Conservation (phyloP, 129 eudicot genomes). For the Artemisia tridentata region DNA sequence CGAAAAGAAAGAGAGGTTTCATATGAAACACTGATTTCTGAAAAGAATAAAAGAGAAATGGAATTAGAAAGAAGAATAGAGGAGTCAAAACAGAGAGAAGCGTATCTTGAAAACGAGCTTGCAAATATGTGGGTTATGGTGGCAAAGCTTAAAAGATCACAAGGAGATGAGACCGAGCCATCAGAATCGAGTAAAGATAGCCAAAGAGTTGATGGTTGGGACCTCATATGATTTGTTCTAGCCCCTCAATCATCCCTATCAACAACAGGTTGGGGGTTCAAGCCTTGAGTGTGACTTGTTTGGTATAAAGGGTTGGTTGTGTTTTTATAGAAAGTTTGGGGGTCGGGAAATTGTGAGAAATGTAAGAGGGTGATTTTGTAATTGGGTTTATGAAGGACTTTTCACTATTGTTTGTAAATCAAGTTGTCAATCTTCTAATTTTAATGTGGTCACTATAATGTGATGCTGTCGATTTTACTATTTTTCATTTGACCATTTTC, state of each 20-base stretch:
- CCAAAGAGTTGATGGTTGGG: constrained; percentile 31
- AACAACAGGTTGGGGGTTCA: neutral
- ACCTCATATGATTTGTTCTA: constrained; percentile 16
- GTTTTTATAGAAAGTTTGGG: neutral
- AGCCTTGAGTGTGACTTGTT: neutral
- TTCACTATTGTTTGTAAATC: neutral
- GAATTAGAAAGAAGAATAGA: constrained; percentile 70
- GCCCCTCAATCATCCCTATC: neutral
- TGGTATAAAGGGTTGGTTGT: neutral
- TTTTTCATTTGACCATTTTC: no score
- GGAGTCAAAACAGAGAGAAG: constrained; percentile 86
- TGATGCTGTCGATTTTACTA: no score
- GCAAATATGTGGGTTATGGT: constrained; percentile 99
- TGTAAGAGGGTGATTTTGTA: constrained; percentile 13
- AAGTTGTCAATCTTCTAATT: no score
- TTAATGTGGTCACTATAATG: no score
- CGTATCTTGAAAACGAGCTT: constrained; percentile 92
- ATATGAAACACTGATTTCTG: constrained; percentile 60
- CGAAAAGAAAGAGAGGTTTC: constrained; percentile 78
- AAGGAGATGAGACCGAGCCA: constrained; percentile 53
- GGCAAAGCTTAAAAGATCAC: constrained; percentile 79
- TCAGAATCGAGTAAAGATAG: constrained; percentile 47
- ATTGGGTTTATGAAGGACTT: neutral
- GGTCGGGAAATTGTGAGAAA: neutral
- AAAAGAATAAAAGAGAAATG: constrained; percentile 65